Evolutionary conservation across 257 asterid species (phyloP).

Genomic region (Primulina huaijiensis): DNA sequence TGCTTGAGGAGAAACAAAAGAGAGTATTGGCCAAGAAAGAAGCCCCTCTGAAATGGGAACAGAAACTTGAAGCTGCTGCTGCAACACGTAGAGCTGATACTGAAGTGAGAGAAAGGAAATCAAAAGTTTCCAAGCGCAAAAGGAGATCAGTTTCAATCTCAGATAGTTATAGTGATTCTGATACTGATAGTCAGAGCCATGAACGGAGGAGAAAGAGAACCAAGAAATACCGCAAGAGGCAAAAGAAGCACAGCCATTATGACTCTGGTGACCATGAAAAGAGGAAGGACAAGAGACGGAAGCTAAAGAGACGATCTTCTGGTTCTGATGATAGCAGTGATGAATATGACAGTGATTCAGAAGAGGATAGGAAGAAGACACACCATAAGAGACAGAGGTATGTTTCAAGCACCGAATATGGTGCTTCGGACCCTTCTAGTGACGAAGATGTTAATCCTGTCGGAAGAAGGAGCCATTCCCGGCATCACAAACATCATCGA

Average conservation of each 20-base stretch:
- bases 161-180: conserved; percentile 37
- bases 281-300: conserved; percentile 51
- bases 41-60: conserved; percentile 95
- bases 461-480: conserved; percentile 29
- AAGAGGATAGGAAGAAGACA: conserved; percentile 49
- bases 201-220: conserved; percentile 41
- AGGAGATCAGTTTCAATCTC: conserved; percentile 53
- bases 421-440: conserved; percentile 40
- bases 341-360: conserved; percentile 44
- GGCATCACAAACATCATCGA: conserved; percentile 37
- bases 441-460: conserved; percentile 27
- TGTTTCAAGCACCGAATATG: conserved; percentile 37
- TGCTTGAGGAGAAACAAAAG: conserved; percentile 95
- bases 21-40: conserved; percentile 80
- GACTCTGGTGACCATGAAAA: conserved; percentile 54
- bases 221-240: conserved; percentile 55
- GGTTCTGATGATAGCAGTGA: conserved; percentile 46
- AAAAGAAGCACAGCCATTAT: conserved; percentile 52
- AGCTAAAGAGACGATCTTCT: conserved; percentile 50
- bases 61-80: conserved; percentile 93
- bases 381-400: conserved; percentile 48
- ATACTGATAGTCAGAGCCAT: conserved; percentile 29
- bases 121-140: conserved; percentile 57
- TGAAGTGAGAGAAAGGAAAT: conserved; percentile 61
- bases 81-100: conserved; percentile 70